Percentiles rank a stretch among this genome's conserved stretches.
Evolutionary conservation across 345 rosid species (phyloP).

Genomic region (Syzygium aqueum): DNA sequence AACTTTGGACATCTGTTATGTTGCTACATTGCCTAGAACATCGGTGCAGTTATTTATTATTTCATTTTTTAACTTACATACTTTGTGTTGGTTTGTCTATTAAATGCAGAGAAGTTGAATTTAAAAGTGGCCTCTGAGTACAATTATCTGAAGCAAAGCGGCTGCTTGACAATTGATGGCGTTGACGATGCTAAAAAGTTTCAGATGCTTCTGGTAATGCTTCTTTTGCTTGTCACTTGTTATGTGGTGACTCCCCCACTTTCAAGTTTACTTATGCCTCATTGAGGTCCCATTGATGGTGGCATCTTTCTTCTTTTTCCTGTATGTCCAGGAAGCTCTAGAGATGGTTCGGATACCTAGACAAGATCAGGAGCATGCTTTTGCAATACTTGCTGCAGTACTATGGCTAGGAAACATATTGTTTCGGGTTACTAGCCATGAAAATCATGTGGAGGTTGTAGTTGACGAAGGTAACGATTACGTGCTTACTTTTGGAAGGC

Average conservation of each 20-base stretch:
- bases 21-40: neutral
- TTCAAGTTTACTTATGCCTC: neutral
- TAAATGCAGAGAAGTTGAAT: constrained; percentile 60
- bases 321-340: constrained; percentile 55
- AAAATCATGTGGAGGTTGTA: constrained; percentile 79
- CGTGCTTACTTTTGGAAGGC: neutral
- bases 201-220: constrained; percentile 59
- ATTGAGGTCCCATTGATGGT: neutral
- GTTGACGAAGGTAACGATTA: constrained; percentile 60
- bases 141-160: constrained; percentile 82
- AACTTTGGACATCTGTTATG: neutral
- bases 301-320: constrained; percentile 8
- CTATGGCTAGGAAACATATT: constrained; percentile 88
- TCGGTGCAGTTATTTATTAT: neutral
- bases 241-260: neutral
- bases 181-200: constrained; percentile 72
- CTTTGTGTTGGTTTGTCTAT: neutral
- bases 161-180: constrained; percentile 61
- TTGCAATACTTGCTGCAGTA: constrained; percentile 80
- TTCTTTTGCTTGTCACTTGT: neutral
- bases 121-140: constrained; percentile 73
- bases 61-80: neutral
- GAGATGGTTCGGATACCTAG: constrained; percentile 56
- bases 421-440: constrained; percentile 60
- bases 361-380: constrained; percentile 69